phyloP scores from a whole-genome alignment of 768 basidiomycete genomes.

The Russula sp. region DNA sequence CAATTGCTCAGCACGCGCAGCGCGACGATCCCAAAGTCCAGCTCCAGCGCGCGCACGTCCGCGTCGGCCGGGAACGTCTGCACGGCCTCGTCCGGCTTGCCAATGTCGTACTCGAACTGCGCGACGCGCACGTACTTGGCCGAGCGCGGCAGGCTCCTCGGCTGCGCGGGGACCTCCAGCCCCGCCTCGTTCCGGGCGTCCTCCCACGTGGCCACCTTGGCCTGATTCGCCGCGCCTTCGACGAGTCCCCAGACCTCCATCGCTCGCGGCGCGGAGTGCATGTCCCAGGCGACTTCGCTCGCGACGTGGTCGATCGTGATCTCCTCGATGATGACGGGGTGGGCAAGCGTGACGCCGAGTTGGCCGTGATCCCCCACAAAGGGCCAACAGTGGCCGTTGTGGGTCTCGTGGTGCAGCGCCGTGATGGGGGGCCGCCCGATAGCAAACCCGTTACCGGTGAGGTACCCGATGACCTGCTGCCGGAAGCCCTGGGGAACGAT shows the following conservation, averaged over 20 bases:
- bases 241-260: conserved; percentile 93
- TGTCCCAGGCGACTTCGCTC: conserved; percentile 73
- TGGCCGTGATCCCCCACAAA: conserved; percentile 75
- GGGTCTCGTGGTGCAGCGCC: conserved; percentile 79
- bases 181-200: conserved; percentile 29
- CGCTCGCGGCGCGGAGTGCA: conserved; percentile 71
- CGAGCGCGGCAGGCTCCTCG: conserved; percentile 29
- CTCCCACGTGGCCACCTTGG: conserved; percentile 52
- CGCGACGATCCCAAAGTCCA: conserved; percentile 84
- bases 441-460: conserved; percentile 55
- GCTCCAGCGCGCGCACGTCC: conserved; percentile 59
- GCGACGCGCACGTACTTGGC: conserved; percentile 39
- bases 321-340: conserved; percentile 50
- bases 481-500: conserved; percentile 48
- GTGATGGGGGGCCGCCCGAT: conserved; percentile 79
- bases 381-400: conserved; percentile 91
- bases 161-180: conserved; percentile 27
- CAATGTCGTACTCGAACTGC: conserved; percentile 43
- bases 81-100: conserved; percentile 33
- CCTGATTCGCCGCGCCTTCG: conserved; percentile 68
- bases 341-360: conserved; percentile 73
- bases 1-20: conserved; percentile 81
- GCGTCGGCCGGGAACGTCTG: conserved; percentile 46
- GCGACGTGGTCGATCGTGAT: conserved; percentile 88
- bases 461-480: conserved; percentile 44